These are phyloP conservation scores for Crithidia mellificae DNA, from an alignment of 208 protist genomes.

Conservation along the genomic window DNA sequence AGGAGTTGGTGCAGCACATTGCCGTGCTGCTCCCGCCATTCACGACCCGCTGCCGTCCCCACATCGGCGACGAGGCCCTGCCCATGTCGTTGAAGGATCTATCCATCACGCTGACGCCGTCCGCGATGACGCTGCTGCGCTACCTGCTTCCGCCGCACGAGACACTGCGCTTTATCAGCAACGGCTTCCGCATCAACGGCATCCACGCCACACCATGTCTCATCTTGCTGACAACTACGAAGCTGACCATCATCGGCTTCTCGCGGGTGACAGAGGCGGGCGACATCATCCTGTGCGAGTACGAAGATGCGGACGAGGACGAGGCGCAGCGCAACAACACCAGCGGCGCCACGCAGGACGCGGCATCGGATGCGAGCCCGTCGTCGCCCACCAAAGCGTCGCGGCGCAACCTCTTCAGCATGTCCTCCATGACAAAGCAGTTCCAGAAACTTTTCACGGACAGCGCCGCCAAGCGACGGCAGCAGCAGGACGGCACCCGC, in stretches of 20 bases:
- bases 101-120: constrained; percentile 51
- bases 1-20: constrained; percentile 71
- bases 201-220: constrained; percentile 86
- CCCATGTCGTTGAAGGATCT: constrained; percentile 47
- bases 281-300: constrained; percentile 84
- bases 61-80: constrained; percentile 31
- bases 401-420: constrained; percentile 30
- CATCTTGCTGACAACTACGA: constrained; percentile 70
- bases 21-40: constrained; percentile 60
- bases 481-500: constrained; percentile 70
- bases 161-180: constrained; percentile 81
- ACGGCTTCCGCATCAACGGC: constrained; percentile 86
- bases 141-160: constrained; percentile 76
- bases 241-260: constrained; percentile 72
- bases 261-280: constrained; percentile 72
- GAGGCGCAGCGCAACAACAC: constrained; percentile 8
- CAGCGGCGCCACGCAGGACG: neutral
- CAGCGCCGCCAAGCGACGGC: constrained; percentile 40
- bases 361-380: neutral
- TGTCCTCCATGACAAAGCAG: constrained; percentile 66
- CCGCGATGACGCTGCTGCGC: constrained; percentile 69
- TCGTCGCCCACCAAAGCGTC: constrained; percentile 12
- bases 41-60: constrained; percentile 57
- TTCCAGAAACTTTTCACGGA: constrained; percentile 71
- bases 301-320: constrained; percentile 29